Percentiles rank a stretch among this genome's conserved stretches.
Evolutionary conservation across 2,329 filamentous ascomycete species (phyloP).

Genomic region (Ambrosiella xylebori): DNA sequence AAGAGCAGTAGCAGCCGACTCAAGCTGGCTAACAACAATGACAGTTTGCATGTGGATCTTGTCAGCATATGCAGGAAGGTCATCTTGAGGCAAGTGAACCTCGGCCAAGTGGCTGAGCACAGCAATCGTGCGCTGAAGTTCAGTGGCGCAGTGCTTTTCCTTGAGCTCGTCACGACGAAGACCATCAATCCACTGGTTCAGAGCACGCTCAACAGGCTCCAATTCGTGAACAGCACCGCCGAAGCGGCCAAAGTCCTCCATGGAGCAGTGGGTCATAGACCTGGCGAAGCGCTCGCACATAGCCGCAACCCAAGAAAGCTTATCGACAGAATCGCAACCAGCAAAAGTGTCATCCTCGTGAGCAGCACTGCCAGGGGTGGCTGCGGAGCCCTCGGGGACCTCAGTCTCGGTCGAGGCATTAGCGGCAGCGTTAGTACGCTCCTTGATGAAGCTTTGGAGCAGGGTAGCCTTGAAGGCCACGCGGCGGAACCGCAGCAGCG

Average conservation of each 20-base stretch:
- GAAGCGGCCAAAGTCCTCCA: slow-evolving; percentile 62
- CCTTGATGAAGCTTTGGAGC: slow-evolving; percentile 60
- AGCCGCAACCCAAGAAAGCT: slow-evolving; percentile 64
- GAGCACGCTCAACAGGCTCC: slow-evolving; percentile 73
- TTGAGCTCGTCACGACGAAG: slow-evolving; percentile 72
- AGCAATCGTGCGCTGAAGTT: slow-evolving; percentile 69
- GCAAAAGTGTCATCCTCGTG: slow-evolving; percentile 65
- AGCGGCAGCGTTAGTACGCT: slow-evolving; percentile 49
- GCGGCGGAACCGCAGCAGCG: slow-evolving; percentile 72
- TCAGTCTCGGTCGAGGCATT: background rate
- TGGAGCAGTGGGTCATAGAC: slow-evolving; percentile 60
- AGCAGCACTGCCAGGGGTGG: slow-evolving; percentile 28
- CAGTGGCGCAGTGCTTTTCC: slow-evolving; percentile 63
- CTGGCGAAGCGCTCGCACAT: slow-evolving; percentile 75
- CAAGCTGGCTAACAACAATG: slow-evolving; percentile 65
- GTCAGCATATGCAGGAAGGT: slow-evolving; percentile 54
- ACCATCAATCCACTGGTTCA: slow-evolving; percentile 78
- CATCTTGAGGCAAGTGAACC: slow-evolving; percentile 52
- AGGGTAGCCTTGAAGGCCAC: slow-evolving; percentile 76
- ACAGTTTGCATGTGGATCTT: slow-evolving; percentile 61
- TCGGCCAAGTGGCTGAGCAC: slow-evolving; percentile 75
- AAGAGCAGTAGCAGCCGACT: slow-evolving; percentile 55
- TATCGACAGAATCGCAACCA: slow-evolving; percentile 67
- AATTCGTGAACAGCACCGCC: slow-evolving; percentile 72
- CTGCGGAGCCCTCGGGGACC: slow-evolving; percentile 19